These are phyloP conservation scores for Castanea sativa DNA, from an alignment of 306 rosid genomes.

Conservation along the genomic window DNA sequence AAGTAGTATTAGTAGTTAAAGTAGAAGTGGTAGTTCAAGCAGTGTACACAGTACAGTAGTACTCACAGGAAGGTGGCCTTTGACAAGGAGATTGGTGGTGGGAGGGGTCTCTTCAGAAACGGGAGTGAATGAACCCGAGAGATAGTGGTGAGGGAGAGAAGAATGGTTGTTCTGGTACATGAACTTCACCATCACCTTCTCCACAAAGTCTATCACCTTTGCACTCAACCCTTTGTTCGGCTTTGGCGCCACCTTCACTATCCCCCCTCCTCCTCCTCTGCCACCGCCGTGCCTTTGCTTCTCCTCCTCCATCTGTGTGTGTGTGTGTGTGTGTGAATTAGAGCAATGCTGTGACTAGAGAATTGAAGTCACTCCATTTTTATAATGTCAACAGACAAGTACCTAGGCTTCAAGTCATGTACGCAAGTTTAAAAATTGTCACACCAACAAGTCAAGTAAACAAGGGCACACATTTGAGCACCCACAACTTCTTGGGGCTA, in stretches of 20 bases:
- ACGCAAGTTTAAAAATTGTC: too few relatives aligned
- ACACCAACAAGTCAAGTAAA: too few relatives aligned
- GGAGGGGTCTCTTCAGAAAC: constrained; percentile 73
- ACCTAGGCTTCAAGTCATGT: too few relatives aligned
- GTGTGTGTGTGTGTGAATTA: too few relatives aligned
- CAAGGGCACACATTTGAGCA: too few relatives aligned
- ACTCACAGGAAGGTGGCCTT: constrained; percentile 82
- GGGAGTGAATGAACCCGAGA: constrained; percentile 79
- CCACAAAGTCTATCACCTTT: constrained; percentile 55
- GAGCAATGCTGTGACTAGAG: too few relatives aligned
- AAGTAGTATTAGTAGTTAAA: too few relatives aligned
- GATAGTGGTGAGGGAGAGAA: constrained; percentile 61
- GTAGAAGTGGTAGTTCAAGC: too few relatives aligned
- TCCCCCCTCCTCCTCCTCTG: constrained; percentile 19
- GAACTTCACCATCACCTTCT: constrained; percentile 65
- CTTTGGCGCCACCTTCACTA: constrained; percentile 62
- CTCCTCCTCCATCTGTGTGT: neutral
- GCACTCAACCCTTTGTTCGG: constrained; percentile 64
- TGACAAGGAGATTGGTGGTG: constrained; percentile 48
- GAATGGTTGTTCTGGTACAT: constrained; percentile 49
- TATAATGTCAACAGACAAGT: too few relatives aligned
- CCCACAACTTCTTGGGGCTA: too few relatives aligned
- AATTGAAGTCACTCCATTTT: too few relatives aligned
- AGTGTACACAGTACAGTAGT: too few relatives aligned
- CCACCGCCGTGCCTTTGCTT: neutral